A percentile compares a stretch with the other conserved stretches of the same genome.
Evolutionary conservation across 1,284 basidiomycete genomes (phyloP).

Genomic region (Porodaedalea pini): DNA sequence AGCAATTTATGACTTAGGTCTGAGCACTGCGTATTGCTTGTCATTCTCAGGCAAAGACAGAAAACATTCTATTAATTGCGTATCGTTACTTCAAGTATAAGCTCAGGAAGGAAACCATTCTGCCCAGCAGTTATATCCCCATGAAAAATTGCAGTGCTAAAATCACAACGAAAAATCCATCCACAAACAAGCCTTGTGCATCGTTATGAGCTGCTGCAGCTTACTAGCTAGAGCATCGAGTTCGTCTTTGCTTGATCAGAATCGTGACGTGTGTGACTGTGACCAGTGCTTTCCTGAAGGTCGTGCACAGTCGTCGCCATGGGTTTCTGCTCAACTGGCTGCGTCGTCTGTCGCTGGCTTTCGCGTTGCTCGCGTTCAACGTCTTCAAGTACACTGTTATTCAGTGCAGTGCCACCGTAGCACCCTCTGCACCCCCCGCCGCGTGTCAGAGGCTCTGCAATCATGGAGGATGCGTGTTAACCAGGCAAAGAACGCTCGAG

Average conservation of each 20-base stretch:
- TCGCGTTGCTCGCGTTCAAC: conserved; percentile 17
- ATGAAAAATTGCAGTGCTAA: no score
- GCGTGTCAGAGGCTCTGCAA: conserved; percentile 5
- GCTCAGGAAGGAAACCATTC: no score
- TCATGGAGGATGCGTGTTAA: background rate
- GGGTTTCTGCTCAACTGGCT: background rate
- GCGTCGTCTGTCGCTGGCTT: background rate
- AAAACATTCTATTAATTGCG: no score
- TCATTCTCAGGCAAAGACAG: no score
- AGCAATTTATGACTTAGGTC: no score
- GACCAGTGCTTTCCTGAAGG: background rate
- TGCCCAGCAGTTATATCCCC: no score
- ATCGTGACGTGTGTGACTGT: conserved; percentile 1
- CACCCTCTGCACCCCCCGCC: conserved; percentile 5
- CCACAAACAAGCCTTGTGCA: no score
- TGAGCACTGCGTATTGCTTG: no score
- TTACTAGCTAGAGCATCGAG: no score
- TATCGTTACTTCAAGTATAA: no score
- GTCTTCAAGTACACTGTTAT: conserved; percentile 15
- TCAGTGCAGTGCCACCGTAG: background rate
- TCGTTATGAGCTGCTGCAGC: no score
- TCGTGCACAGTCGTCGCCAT: background rate
- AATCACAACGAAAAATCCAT: no score
- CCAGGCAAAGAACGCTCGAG: background rate
- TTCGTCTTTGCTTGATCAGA: background rate